These are phyloP conservation scores for Clathrus columnatus DNA, from an alignment of 768 basidiomycete genomes.

Conservation along the genomic window DNA sequence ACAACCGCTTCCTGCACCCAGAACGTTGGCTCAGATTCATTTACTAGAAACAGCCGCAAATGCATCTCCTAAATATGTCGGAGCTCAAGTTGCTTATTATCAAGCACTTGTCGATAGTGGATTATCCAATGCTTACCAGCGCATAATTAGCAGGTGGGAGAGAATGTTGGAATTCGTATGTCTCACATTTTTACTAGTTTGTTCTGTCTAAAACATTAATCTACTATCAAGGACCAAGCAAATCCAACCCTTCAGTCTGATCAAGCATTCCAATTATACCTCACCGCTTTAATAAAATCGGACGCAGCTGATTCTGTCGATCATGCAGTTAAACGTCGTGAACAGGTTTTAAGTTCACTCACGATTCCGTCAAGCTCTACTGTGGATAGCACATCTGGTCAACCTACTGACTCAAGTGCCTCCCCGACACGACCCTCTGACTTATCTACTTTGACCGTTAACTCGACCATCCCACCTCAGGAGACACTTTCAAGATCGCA, in stretches of 20 bases:
- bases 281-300: constrained; percentile 53
- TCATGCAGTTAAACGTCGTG: constrained; percentile 60
- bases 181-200: constrained; percentile 15
- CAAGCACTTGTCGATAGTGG: constrained; percentile 58
- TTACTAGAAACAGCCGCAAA: constrained; percentile 63
- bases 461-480: constrained; percentile 18
- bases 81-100: constrained; percentile 62
- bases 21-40: constrained; percentile 4
- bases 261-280: constrained; percentile 68
- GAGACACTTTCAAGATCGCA: constrained; percentile 23
- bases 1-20: background rate
- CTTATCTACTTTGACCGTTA: background rate
- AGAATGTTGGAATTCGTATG: constrained; percentile 75
- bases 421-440: background rate
- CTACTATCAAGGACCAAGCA: constrained; percentile 42
- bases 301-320: constrained; percentile 49
- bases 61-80: constrained; percentile 56
- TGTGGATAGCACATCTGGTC: constrained; percentile 2
- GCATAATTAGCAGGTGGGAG: constrained; percentile 75
- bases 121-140: constrained; percentile 58
- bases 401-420: background rate
- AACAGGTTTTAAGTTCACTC: constrained; percentile 44
- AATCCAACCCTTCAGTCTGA: constrained; percentile 66
- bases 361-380: constrained; percentile 16
- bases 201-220: constrained; percentile 1